Evolutionary conservation across 495 filamentous ascomycete species (phyloP).

Genomic region (Hypoxylon crocopeplum): DNA sequence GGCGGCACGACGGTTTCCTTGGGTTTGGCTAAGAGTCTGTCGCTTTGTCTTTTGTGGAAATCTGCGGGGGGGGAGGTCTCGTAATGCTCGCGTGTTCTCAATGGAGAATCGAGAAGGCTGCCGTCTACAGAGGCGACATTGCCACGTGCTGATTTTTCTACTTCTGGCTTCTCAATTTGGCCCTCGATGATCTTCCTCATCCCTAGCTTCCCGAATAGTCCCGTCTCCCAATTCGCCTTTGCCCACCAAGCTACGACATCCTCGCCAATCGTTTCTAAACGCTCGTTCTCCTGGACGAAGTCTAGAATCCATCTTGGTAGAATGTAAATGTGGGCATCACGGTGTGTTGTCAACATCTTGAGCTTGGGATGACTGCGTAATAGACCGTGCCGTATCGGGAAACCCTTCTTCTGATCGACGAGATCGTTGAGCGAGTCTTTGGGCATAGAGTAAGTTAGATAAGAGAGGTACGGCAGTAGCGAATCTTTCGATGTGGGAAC

Average conservation of each 20-base stretch:
- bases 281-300: conserved; percentile 77
- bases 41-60: conserved; percentile 16
- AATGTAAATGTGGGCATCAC: conserved; percentile 92
- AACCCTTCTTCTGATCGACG: conserved; percentile 70
- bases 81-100: conserved; percentile 29
- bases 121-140: conserved; percentile 12
- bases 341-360: conserved; percentile 76
- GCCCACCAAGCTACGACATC: conserved; percentile 96
- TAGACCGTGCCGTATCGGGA: conserved; percentile 75
- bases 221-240: conserved; percentile 88
- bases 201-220: conserved; percentile 77
- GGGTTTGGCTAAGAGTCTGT: conserved; percentile 26
- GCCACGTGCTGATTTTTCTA: conserved; percentile 14
- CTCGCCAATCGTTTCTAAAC: conserved; percentile 84
- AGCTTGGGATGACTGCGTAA: conserved; percentile 74
- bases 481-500: conserved; percentile 66
- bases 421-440: conserved; percentile 86
- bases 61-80: conserved; percentile 38
- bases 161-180: conserved; percentile 18
- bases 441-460: conserved; percentile 75
- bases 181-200: conserved; percentile 68
- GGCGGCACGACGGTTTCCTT: conserved; percentile 61
- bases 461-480: conserved; percentile 66
- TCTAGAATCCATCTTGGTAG: conserved; percentile 90
- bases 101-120: conserved; percentile 31